Evolutionary conservation across 75 land plant genomes (phyloP).

Genomic region (Isoetes taiwanensis): DNA sequence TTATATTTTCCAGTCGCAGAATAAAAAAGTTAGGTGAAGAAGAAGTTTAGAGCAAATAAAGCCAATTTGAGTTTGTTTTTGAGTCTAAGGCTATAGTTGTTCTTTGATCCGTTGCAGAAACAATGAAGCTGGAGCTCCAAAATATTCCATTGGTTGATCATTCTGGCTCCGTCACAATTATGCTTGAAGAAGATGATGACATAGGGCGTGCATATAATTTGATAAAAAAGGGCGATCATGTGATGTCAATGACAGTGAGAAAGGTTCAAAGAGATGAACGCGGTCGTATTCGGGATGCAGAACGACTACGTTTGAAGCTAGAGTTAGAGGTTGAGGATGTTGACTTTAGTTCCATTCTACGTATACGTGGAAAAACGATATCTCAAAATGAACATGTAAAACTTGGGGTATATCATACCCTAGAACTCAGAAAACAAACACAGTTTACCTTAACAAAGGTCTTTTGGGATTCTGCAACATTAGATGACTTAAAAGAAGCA

Average conservation of each 20-base stretch:
- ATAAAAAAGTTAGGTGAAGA: too few relatives aligned
- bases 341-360: constrained; percentile 59
- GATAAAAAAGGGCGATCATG: constrained; percentile 52
- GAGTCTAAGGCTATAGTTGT: too few relatives aligned
- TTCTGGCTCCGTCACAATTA: too few relatives aligned
- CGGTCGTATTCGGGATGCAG: constrained; percentile 68
- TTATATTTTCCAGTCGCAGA: too few relatives aligned
- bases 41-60: too few relatives aligned
- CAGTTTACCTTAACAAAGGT: constrained; percentile 74
- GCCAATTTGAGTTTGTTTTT: too few relatives aligned
- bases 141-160: too few relatives aligned
- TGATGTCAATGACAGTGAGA: constrained; percentile 69
- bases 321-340: constrained; percentile 90
- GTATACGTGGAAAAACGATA: constrained; percentile 79
- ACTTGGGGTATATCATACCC: constrained; percentile 81
- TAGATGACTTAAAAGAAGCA: constrained; percentile 60
- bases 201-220: constrained; percentile 79
- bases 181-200: constrained; percentile 84
- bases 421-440: constrained; percentile 69
- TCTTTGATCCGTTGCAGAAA: too few relatives aligned
- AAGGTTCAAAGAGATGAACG: constrained; percentile 67
- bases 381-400: constrained; percentile 79
- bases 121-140: too few relatives aligned
- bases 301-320: constrained; percentile 66
- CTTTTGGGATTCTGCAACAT: constrained; percentile 68